Base-by-base conservation (phyloP, 345 rosid species). In the Hypericum perforatum region DNA sequence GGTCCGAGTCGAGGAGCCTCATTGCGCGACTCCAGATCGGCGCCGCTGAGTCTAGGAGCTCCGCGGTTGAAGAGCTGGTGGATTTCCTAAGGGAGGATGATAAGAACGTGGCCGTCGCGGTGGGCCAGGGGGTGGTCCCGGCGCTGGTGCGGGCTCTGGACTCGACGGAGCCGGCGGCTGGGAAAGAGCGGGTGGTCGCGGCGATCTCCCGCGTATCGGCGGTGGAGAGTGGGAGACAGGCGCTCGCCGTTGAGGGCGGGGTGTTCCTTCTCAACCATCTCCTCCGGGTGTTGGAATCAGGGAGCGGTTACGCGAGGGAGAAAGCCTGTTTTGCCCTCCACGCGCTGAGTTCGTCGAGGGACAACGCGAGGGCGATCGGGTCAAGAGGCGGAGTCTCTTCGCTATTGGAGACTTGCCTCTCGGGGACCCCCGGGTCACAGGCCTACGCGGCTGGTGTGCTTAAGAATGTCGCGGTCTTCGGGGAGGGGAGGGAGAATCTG, bases 341-440 rank as follows among this genome's bases (percentile, higher is more conserved):
- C 65, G 79, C 86, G 11, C 56, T 91, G 15, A 85, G 80, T 59
- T 56, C 70, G 15, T 81, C 95, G 0, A 88, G 74, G 59, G 98
- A 88, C 54, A 82, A 83, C 59, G 95, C 88, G 0, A 79, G 96
- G 60, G 82, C 90, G 0, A 78, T 91, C 12, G 95, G 92, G 12
- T 82, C 76, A 9, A 74, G 98, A 73, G 95, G 98, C 41, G 96
- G 95, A 40, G 73, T 91, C 72, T 82, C 86, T 7, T 79, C 96
- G 22, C 70, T 91, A 0, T 56, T 91, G 43, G 88, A 87, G 56
- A 88, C 85, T 67, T 91, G 98, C 62, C 79, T 70, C 59, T 80
- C 39, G 0, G 98, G 98, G 4, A 91, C 88, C 0, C 96, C 95
- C 3, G 85, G 76, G 12, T 82, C 96, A 0, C 98, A 85, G 58